phyloP scores from a whole-genome alignment of 2,329 filamentous ascomycete species.

The Xylaria sp. region DNA sequence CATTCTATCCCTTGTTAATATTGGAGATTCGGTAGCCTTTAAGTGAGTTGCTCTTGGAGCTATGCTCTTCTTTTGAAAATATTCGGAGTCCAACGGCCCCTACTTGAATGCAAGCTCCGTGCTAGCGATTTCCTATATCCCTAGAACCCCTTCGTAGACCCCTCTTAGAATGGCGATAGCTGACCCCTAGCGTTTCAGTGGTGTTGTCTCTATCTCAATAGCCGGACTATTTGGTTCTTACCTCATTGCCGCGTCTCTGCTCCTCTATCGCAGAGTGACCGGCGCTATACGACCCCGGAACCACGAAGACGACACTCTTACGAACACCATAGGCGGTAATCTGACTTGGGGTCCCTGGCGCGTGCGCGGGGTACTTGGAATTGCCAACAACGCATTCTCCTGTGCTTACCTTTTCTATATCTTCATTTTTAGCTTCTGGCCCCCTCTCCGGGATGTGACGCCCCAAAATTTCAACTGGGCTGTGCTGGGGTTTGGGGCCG shows the following conservation, averaged over 20 bases:
- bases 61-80: neutral
- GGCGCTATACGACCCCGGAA: slow-evolving; percentile 38
- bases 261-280: slow-evolving; percentile 39
- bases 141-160: neutral
- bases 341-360: slow-evolving; percentile 44
- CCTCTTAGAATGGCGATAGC: neutral
- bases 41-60: slow-evolving; percentile 22
- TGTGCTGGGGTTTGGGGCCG: slow-evolving; percentile 39
- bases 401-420: slow-evolving; percentile 41
- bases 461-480: slow-evolving; percentile 45
- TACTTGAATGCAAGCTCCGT: neutral
- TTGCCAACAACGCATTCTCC: slow-evolving; percentile 42
- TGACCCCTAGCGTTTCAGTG: slow-evolving; percentile 6
- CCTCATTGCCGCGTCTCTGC: slow-evolving; percentile 36
- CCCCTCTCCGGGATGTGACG: slow-evolving; percentile 38
- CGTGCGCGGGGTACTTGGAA: slow-evolving; percentile 38
- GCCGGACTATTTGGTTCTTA: slow-evolving; percentile 44
- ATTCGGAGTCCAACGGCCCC: neutral
- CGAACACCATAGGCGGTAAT: slow-evolving; percentile 37
- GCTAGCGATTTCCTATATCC: no score
- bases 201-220: slow-evolving; percentile 44
- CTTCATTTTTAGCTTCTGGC: slow-evolving; percentile 47
- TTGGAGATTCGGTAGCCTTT: slow-evolving; percentile 42
- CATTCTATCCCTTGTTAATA: slow-evolving; percentile 42
- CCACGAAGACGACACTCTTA: slow-evolving; percentile 36